Conservation (phyloP, 2,329 filamentous ascomycete species). For the Periconia macrospinosa region DNA sequence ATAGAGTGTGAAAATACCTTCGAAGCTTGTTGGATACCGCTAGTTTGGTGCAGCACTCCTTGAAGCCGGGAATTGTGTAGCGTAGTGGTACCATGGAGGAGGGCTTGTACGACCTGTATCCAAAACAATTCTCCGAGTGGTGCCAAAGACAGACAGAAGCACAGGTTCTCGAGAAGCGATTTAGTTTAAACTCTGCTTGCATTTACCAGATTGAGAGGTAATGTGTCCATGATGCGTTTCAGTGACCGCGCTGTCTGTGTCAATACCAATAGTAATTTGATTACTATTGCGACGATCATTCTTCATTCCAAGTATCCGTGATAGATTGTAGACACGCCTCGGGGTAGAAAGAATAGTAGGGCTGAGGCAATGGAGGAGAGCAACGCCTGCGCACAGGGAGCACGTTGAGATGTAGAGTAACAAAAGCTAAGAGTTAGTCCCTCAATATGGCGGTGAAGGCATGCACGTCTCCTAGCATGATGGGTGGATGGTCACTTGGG, state of each 20-base stretch:
- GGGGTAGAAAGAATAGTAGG: too few relatives aligned
- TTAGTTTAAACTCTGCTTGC: background rate
- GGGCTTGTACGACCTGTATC: background rate
- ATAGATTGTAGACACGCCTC: too few relatives aligned
- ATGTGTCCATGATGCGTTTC: too few relatives aligned
- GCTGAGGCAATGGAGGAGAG: too few relatives aligned
- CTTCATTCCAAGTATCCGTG: too few relatives aligned
- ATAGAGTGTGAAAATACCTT: background rate
- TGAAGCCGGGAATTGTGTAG: background rate
- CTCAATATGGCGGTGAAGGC: background rate
- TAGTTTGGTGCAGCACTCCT: background rate
- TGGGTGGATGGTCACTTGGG: too few relatives aligned
- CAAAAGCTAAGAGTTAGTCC: too few relatives aligned
- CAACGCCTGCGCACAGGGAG: too few relatives aligned
- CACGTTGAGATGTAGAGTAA: too few relatives aligned
- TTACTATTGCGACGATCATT: too few relatives aligned
- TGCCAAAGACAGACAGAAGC: background rate
- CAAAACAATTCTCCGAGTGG: background rate
- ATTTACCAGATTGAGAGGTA: background rate
- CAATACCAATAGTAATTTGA: too few relatives aligned
- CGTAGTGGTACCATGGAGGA: background rate
- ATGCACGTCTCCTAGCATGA: background rate
- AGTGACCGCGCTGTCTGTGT: too few relatives aligned
- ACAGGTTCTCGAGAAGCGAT: background rate
- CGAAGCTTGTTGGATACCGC: background rate